Conservation (phyloP, 768 basidiomycete species). For the Gloeophyllum trabeum region DNA sequence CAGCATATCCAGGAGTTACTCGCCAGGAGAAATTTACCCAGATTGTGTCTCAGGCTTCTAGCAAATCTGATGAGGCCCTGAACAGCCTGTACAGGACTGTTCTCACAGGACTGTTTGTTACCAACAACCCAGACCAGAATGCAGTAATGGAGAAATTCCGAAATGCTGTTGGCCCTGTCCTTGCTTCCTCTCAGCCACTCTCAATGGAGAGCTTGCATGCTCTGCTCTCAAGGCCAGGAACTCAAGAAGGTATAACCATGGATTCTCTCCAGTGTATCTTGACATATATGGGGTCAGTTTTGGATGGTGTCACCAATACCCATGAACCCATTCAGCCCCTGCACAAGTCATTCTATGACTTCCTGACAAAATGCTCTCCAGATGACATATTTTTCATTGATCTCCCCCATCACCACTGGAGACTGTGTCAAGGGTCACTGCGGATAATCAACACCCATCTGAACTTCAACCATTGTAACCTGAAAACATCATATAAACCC, state of each 20-base stretch:
- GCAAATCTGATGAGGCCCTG: background rate
- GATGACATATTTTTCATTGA: no score
- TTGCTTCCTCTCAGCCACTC: background rate
- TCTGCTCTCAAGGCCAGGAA: no score
- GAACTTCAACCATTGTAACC: background rate
- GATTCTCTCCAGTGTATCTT: no score
- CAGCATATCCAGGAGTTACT: background rate
- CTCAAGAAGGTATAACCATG: background rate
- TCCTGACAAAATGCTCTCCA: background rate
- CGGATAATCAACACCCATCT: background rate
- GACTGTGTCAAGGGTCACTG: background rate
- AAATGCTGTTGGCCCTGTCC: background rate
- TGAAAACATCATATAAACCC: background rate
- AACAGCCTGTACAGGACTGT: background rate
- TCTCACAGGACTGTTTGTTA: background rate
- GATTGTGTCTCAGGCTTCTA: background rate
- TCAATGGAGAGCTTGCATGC: background rate
- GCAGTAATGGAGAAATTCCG: background rate
- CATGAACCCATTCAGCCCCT: background rate
- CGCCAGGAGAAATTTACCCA: background rate
- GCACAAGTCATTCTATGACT: background rate
- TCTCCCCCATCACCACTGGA: no score
- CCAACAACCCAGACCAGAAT: background rate
- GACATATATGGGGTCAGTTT: background rate
- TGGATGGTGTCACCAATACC: background rate